A percentile compares a stretch with the other conserved stretches of the same genome.
Conservation (phyloP, 139 green algal species). For the Coelastrella sp. region DNA sequence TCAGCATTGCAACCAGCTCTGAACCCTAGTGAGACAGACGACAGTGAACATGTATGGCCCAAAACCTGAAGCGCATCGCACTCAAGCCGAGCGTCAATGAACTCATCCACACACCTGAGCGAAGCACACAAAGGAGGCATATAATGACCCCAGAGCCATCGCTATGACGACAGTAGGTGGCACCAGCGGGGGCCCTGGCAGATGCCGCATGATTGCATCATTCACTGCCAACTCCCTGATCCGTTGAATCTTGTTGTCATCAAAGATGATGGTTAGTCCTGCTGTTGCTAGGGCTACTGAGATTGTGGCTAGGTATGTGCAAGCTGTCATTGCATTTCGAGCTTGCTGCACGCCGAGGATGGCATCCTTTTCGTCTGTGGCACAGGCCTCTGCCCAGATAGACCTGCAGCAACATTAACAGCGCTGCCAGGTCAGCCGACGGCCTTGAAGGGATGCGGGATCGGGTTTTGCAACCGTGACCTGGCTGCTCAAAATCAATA, state of each 20-base stretch:
- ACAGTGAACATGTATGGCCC: no score
- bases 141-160: conserved; percentile 32
- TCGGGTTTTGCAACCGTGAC: no score
- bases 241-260: conserved; percentile 14
- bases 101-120: conserved; percentile 9
- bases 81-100: neutral
- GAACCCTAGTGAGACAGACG: no score
- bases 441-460: no score
- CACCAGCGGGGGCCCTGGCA: neutral
- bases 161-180: conserved; percentile 8
- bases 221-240: conserved; percentile 31
- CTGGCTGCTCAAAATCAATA: no score
- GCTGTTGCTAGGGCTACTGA: conserved; percentile 33
- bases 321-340: conserved; percentile 50
- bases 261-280: conserved; percentile 49
- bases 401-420: neutral
- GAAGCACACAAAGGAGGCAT: conserved; percentile 47
- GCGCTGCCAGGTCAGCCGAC: neutral
- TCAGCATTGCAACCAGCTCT: no score
- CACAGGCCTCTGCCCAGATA: conserved; percentile 44
- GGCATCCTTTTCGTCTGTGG: conserved; percentile 44
- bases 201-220: conserved; percentile 26
- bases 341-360: conserved; percentile 47
- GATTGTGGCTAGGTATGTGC: conserved; percentile 50
- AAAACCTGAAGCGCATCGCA: no score